Evolutionary conservation across 768 basidiomycete species (phyloP).

Genomic region (Lactarius evosmus): DNA sequence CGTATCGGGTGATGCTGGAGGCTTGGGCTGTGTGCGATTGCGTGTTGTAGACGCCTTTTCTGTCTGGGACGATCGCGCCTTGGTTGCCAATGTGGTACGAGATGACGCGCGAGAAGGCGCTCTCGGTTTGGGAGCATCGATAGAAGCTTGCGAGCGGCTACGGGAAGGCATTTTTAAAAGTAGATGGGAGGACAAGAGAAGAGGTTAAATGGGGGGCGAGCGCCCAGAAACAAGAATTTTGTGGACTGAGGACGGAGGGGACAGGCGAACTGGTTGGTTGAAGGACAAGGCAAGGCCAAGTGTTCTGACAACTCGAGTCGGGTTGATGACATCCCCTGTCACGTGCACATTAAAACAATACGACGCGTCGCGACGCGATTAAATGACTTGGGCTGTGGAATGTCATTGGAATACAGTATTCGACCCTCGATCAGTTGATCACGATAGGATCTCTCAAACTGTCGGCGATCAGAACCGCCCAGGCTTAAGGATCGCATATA

Average conservation of each 20-base stretch:
- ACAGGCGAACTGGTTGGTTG: background rate
- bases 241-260: background rate
- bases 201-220: background rate
- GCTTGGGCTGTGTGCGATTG: conserved; percentile 9
- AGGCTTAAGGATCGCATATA: background rate
- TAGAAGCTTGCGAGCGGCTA: conserved; percentile 22
- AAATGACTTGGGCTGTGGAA: background rate
- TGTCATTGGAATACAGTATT: background rate
- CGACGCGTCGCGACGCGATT: conserved; percentile 23
- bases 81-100: conserved; percentile 14
- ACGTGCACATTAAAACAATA: conserved; percentile 5
- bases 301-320: background rate
- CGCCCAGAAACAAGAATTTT: background rate
- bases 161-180: conserved; percentile 20
- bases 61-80: background rate
- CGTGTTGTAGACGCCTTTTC: conserved; percentile 9
- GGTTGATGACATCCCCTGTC: background rate
- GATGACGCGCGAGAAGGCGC: conserved; percentile 23
- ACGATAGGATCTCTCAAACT: background rate
- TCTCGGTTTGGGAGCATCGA: conserved; percentile 13
- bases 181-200: background rate
- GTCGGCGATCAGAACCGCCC: background rate
- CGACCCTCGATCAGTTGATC: background rate
- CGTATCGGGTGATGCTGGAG: conserved; percentile 18
- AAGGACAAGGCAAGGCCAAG: background rate